Percentiles rank a stretch among this genome's conserved stretches.
Conservation (phyloP, 148 eudicot genomes). For the Nyssa sinensis region DNA sequence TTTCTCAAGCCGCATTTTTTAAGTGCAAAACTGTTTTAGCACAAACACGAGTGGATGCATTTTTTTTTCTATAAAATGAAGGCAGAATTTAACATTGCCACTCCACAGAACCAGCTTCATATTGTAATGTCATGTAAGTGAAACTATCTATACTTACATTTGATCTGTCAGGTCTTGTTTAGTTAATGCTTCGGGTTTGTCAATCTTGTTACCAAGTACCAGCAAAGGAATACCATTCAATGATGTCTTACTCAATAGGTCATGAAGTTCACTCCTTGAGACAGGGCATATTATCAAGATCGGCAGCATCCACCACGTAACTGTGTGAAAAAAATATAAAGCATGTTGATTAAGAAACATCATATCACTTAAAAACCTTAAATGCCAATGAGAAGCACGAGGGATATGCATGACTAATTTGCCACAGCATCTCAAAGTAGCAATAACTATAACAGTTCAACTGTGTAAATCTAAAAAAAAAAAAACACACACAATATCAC, state of each 20-base stretch:
- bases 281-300: conserved; percentile 42
- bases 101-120: not conserved
- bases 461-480: too few species aligned
- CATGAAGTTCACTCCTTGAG: conserved; percentile 48
- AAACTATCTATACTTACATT: conserved; percentile 33
- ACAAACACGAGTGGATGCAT: not conserved
- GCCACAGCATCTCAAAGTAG: not conserved
- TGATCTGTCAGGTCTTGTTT: conserved; percentile 43
- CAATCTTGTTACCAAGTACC: conserved; percentile 48
- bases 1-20: not conserved
- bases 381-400: too few species aligned
- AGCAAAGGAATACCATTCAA: conserved; percentile 50
- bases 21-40: not conserved
- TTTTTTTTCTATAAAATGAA: not conserved
- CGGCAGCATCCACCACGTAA: conserved; percentile 59
- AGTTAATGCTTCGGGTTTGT: conserved; percentile 45
- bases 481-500: not conserved
- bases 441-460: not conserved
- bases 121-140: not conserved
- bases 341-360: not conserved
- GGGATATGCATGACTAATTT: not conserved
- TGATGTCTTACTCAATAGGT: conserved; percentile 44
- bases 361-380: not conserved
- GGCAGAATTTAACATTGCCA: not conserved
- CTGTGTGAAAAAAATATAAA: conserved; percentile 18